Percentiles rank a stretch among this genome's conserved stretches.
These are phyloP conservation scores for Pelargonium nanum DNA, from an alignment of 345 rosid species.

Conservation along the genomic window DNA sequence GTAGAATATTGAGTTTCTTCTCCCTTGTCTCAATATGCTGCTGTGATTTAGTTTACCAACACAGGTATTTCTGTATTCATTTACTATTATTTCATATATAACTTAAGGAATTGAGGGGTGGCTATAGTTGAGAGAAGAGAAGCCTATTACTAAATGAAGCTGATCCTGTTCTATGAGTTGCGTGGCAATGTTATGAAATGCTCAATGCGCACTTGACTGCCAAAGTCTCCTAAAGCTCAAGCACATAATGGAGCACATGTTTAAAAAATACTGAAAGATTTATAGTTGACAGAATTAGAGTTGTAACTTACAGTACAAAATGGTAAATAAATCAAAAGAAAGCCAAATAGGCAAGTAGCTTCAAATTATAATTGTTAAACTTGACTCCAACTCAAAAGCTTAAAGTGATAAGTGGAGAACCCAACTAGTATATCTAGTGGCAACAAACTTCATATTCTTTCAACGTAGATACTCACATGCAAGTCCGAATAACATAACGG, in stretches of 20 bases:
- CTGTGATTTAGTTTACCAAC: neutral
- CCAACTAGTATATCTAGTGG: too few relatives aligned
- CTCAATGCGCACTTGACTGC: too few relatives aligned
- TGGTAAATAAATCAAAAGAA: too few relatives aligned
- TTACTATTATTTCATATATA: neutral
- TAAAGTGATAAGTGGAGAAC: too few relatives aligned
- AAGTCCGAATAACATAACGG: too few relatives aligned
- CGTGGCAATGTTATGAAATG: too few relatives aligned
- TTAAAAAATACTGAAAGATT: neutral
- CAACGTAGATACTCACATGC: too few relatives aligned
- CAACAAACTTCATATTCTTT: too few relatives aligned
- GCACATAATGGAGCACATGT: neutral
- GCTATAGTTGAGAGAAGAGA: neutral
- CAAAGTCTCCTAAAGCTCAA: too few relatives aligned
- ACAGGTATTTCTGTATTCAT: neutral
- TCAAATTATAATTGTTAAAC: neutral
- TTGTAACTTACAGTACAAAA: neutral
- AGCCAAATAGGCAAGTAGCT: neutral
- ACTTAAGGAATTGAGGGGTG: neutral
- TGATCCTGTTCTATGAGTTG: neutral
- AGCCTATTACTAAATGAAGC: neutral
- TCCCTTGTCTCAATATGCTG: neutral
- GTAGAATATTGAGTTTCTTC: neutral
- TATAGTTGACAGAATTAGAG: neutral
- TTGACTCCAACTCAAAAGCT: too few relatives aligned